A percentile compares a stretch with the other conserved stretches of the same genome.
Conservation (phyloP, 176 grass and related monocot genomes). For the Avena insularis region DNA sequence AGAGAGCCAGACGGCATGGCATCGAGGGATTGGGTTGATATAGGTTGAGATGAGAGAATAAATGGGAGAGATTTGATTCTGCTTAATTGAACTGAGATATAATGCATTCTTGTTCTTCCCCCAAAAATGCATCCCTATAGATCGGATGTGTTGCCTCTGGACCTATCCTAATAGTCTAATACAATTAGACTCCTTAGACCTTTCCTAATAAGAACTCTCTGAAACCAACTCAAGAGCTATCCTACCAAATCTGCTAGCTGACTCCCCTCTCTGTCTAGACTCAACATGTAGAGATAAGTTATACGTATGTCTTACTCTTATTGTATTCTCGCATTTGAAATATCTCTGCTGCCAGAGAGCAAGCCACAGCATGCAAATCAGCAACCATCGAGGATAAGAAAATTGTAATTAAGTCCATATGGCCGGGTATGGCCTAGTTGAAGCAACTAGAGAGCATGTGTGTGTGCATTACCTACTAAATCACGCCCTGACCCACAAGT, state of each 20-base stretch:
- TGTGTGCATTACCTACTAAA: not conserved
- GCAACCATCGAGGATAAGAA: not conserved
- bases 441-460: not conserved
- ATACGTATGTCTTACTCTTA: not conserved
- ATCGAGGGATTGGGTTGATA: not conserved
- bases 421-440: not conserved
- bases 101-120: not conserved
- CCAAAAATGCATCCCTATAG: not conserved
- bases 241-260: not conserved
- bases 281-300: not conserved
- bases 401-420: constrained; percentile 1
- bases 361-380: not conserved
- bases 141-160: not conserved
- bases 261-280: not conserved
- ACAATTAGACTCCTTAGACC: not conserved
- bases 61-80: constrained; percentile 14
- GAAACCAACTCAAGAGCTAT: not conserved
- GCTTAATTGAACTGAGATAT: not conserved
- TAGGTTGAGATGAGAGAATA: not conserved
- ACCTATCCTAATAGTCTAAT: not conserved
- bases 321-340: not conserved
- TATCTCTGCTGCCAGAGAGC: not conserved
- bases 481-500: not conserved
- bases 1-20: not conserved
- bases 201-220: not conserved